Evolutionary conservation across 257 asterid species (phyloP).

Genomic region (Solanum virginianum): DNA sequence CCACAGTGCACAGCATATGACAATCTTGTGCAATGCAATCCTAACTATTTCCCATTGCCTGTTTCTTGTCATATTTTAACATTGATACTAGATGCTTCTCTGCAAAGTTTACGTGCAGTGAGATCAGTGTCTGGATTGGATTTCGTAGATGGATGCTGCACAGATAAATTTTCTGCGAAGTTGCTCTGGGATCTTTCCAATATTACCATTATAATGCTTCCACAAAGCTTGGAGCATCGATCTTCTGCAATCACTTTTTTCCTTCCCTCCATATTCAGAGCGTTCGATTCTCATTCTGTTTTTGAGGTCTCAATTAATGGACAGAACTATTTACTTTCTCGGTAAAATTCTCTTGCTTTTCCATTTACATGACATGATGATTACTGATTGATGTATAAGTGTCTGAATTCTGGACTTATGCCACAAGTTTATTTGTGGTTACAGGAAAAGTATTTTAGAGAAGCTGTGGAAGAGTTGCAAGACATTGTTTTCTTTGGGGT

Average conservation of each 20-base stretch:
- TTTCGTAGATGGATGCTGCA: slow-evolving; percentile 13
- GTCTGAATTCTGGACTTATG: neutral
- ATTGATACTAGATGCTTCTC: slow-evolving; percentile 45
- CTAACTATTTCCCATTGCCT: slow-evolving; percentile 40
- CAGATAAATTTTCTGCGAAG: slow-evolving; percentile 42
- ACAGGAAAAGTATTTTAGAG: slow-evolving; percentile 42
- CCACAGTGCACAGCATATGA: slow-evolving; percentile 15
- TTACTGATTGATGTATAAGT: neutral
- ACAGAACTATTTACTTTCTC: slow-evolving; percentile 32
- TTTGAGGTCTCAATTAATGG: slow-evolving; percentile 43
- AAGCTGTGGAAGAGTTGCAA: slow-evolving; percentile 67
- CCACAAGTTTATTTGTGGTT: slow-evolving; percentile 6
- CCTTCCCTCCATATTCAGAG: slow-evolving; percentile 64
- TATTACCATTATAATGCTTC: slow-evolving; percentile 54
- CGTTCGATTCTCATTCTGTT: slow-evolving; percentile 23
- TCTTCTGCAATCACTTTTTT: slow-evolving; percentile 57
- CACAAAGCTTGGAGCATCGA: slow-evolving; percentile 59
- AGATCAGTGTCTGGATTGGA: slow-evolving; percentile 17
- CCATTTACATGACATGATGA: neutral
- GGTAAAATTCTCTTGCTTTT: slow-evolving; percentile 28
- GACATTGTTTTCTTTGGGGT: slow-evolving; percentile 52
- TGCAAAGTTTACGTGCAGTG: slow-evolving; percentile 14
- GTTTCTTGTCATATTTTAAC: slow-evolving; percentile 54
- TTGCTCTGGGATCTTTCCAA: slow-evolving; percentile 72
- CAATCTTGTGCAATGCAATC: slow-evolving; percentile 16